These are phyloP conservation scores for Yamadazyma siamensis DNA, from an alignment of 1,139 yeast genomes.

Conservation along the genomic window DNA sequence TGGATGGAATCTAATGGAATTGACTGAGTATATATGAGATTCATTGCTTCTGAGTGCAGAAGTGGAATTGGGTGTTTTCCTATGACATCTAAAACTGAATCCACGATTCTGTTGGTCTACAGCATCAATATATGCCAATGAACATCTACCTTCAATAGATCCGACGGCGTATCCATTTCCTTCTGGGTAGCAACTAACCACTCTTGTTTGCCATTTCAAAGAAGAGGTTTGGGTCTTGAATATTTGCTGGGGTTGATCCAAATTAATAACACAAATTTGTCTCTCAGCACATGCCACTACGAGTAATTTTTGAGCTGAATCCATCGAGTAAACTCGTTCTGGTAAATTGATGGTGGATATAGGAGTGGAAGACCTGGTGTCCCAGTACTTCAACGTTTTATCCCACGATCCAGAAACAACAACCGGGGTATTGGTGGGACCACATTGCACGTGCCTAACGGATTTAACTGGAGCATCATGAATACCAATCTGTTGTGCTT, in stretches of 20 bases:
- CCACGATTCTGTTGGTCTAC: constrained; percentile 68
- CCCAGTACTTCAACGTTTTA: constrained; percentile 92
- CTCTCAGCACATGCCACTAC: constrained; percentile 94
- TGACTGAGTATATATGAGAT: constrained; percentile 70
- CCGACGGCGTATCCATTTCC: constrained; percentile 94
- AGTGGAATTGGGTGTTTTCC: constrained; percentile 44
- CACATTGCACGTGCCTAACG: constrained; percentile 78
- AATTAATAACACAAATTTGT: constrained; percentile 72
- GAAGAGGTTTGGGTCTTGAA: constrained; percentile 79
- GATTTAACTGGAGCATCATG: constrained; percentile 81
- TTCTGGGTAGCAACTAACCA: constrained; percentile 77
- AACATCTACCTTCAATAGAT: constrained; percentile 94
- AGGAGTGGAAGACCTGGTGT: constrained; percentile 82
- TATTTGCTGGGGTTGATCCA: constrained; percentile 79
- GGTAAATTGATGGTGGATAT: constrained; percentile 79
- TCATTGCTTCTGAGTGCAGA: constrained; percentile 37
- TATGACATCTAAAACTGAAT: constrained; percentile 92
- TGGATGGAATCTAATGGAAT: constrained; percentile 85
- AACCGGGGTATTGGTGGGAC: constrained; percentile 76
- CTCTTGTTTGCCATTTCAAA: constrained; percentile 85
- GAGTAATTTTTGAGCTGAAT: constrained; percentile 70
- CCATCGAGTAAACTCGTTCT: constrained; percentile 91
- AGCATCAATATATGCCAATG: constrained; percentile 91
- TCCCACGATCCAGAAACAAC: constrained; percentile 97
- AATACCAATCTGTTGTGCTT: constrained; percentile 76